Evolutionary conservation across 768 basidiomycete genomes (phyloP).

Genomic region (Gymnopilus junonius): DNA sequence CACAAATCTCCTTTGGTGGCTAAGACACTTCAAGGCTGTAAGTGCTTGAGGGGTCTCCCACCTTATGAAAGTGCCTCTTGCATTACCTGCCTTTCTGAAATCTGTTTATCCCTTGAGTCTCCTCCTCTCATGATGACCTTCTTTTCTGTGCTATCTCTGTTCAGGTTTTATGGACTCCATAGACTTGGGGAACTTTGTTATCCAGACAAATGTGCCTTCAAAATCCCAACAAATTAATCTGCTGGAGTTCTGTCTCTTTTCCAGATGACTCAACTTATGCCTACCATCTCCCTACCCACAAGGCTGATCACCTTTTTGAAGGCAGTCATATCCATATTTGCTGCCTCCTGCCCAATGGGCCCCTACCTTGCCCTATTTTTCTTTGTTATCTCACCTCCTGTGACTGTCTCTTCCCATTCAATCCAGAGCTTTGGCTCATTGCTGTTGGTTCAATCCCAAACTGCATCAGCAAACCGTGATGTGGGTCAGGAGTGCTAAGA

Average conservation of each 20-base stretch:
- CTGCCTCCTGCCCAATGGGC: too few relatives aligned
- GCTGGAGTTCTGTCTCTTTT: slow-evolving; percentile 13
- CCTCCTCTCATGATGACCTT: background rate
- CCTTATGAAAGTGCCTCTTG: slow-evolving; percentile 33
- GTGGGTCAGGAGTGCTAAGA: too few relatives aligned
- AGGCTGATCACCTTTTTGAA: slow-evolving; percentile 30
- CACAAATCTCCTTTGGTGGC: too few relatives aligned
- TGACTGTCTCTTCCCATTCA: slow-evolving; percentile 2
- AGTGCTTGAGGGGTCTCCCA: background rate
- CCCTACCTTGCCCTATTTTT: background rate
- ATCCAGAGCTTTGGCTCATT: slow-evolving; percentile 14
- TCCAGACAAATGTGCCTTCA: background rate
- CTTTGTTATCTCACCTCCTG: background rate
- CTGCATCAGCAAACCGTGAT: too few relatives aligned
- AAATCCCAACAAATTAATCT: slow-evolving; percentile 18
- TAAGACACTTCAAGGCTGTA: background rate
- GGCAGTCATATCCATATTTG: slow-evolving; percentile 24
- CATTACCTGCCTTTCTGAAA: slow-evolving; percentile 3
- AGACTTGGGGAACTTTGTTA: background rate
- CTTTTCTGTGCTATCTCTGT: background rate
- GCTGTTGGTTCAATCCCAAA: slow-evolving; percentile 2
- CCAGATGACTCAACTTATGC: background rate
- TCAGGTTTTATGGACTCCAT: background rate
- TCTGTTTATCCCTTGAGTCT: background rate
- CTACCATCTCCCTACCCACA: slow-evolving; percentile 34